Base-by-base conservation (phyloP, 805 yeast species). In the Schizosaccharomyces octosporus region DNA sequence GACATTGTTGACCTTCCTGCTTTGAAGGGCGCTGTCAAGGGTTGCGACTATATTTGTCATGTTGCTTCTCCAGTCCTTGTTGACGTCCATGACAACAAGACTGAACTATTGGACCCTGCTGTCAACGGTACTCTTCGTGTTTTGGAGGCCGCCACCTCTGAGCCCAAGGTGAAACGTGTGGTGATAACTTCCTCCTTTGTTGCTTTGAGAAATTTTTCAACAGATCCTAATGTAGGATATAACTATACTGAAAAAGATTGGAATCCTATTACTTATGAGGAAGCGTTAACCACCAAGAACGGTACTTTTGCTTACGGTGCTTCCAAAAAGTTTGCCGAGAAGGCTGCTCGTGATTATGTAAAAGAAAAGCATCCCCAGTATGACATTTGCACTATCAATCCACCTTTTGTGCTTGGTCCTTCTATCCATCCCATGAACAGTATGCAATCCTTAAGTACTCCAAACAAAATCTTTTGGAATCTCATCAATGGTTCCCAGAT, bases 161-260 rank as follows among this genome's bases (percentile, higher is more conserved):
- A 68, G 62, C 79, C 74, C 9, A 73, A 75, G 1, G 73, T 79
- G 39, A 69, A 69, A 60, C 67, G 71, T 13, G 76, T 79, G 3
- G 79, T 79, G 6, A 66, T 78, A n/a, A 78, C 81, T 2, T 77
- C 81, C 2, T 80, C 85, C 0, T 73, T 72, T 66, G 83, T 83
- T 29, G 79, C 85, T 0, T 71, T 80, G 48, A 19, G 13, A 13
- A 36, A 55, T 13, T 27, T 55, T 27, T 7, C 27, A 3, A 64
- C 63, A 31, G 64, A 63, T 66, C 67, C 55, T 62, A 29, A 32
- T 36, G 13, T 11, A n/a, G 65, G 63, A 5, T 42, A 61, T 5
- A 63, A 62, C 4, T 67, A 68, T 63, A 67, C 67, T 57, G 78
- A 75, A 63, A 59, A 67, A 36, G 64, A 67, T 57, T 75, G 78